phyloP scores from a whole-genome alignment of 768 basidiomycete species.

The Coprinellus aureogranulatus region DNA sequence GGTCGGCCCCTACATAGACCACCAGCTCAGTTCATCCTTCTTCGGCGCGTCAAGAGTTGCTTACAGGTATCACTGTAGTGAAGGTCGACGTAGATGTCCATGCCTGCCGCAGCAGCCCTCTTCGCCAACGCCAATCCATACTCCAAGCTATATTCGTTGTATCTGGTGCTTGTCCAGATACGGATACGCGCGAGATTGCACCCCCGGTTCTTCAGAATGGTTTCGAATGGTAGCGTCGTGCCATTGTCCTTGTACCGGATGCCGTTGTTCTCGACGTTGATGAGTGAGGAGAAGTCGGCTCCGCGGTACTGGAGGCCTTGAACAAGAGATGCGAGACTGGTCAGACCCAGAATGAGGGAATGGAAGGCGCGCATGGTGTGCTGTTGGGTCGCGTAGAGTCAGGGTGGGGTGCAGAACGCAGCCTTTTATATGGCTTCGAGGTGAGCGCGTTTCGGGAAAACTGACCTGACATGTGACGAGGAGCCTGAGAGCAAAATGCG shows the following conservation, averaged over 20 bases:
- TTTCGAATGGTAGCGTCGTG: constrained; percentile 40
- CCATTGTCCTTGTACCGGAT: constrained; percentile 42
- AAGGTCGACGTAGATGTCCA: constrained; percentile 54
- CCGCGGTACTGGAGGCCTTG: constrained; percentile 47
- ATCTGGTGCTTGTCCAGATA: constrained; percentile 60
- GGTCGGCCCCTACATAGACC: constrained; percentile 53
- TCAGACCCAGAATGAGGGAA: constrained; percentile 5
- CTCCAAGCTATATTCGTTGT: constrained; percentile 45
- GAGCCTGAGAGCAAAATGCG: no score
- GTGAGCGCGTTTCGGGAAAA: no score
- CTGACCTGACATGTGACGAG: no score
- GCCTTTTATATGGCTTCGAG: no score
- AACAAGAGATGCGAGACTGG: constrained; percentile 16
- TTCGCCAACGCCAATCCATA: constrained; percentile 56
- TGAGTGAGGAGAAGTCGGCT: constrained; percentile 56
- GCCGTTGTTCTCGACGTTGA: constrained; percentile 51
- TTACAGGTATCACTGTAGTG: constrained; percentile 66
- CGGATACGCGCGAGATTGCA: constrained; percentile 58
- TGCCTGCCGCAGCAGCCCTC: constrained; percentile 53
- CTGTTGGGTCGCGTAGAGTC: no score
- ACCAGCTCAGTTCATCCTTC: neutral
- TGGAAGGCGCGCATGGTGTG: constrained; percentile 1
- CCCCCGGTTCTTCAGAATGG: constrained; percentile 52
- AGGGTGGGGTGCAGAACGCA: no score
- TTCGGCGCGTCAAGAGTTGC: constrained; percentile 12